Percentiles rank a stretch among this genome's conserved stretches.
phyloP scores from a whole-genome alignment of 1,284 basidiomycete genomes.

The Stereum hirsutum region DNA sequence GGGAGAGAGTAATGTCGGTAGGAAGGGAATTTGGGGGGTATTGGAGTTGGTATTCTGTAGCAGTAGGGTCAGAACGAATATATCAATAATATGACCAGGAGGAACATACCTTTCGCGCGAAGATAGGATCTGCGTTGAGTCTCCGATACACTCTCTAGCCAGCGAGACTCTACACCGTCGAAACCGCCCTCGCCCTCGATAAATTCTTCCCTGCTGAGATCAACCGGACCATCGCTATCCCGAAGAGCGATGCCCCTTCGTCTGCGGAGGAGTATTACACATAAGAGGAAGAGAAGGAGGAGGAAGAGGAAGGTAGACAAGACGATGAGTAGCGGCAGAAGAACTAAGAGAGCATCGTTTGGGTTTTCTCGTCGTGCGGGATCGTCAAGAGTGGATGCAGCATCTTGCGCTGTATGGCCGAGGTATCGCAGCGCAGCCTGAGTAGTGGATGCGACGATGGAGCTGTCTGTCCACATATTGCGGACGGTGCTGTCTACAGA shows the following conservation, averaged over 20 bases:
- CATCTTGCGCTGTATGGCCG: too few relatives aligned
- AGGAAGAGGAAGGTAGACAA: slow-evolving; percentile 90
- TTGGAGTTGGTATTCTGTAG: slow-evolving; percentile 78
- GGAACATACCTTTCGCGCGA: slow-evolving; percentile 75
- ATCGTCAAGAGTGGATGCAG: slow-evolving; percentile 4
- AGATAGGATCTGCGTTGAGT: slow-evolving; percentile 64
- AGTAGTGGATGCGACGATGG: too few relatives aligned
- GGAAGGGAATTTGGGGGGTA: slow-evolving; percentile 90
- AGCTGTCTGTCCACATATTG: too few relatives aligned
- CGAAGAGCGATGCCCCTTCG: slow-evolving; percentile 75
- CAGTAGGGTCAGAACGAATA: slow-evolving; percentile 7
- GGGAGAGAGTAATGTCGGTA: slow-evolving; percentile 93
- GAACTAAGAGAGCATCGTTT: slow-evolving; percentile 35
- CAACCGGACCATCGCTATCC: slow-evolving; percentile 88
- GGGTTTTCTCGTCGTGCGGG: slow-evolving; percentile 14
- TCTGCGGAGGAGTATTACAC: slow-evolving; percentile 75
- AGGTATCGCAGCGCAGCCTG: too few relatives aligned
- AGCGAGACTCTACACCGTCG: slow-evolving; percentile 84
- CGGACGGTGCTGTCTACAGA: too few relatives aligned
- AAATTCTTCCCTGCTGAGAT: slow-evolving; percentile 86
- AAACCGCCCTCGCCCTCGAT: slow-evolving; percentile 88
- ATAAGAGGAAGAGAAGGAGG: slow-evolving; percentile 82
- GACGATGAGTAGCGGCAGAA: slow-evolving; percentile 87
- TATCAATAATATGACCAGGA: slow-evolving; percentile 4
- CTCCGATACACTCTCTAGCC: slow-evolving; percentile 83